phyloP scores from a whole-genome alignment of 164 flowering plant genomes.

The Dillenia suffruticosa region DNA sequence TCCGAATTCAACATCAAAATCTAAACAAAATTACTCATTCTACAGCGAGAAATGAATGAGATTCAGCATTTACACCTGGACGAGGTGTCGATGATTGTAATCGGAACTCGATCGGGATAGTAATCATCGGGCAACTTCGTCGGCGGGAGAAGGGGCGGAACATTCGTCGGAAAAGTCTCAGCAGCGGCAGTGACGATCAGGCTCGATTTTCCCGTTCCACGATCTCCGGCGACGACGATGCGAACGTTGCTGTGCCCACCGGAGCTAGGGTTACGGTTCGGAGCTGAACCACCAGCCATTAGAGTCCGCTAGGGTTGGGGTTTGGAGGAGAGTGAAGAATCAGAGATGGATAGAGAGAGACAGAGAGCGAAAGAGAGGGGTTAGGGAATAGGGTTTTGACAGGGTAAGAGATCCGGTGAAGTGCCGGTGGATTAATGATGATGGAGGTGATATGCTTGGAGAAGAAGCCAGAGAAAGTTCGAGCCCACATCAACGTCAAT shows the following conservation, averaged over 20 bases:
- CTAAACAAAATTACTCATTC: too few relatives aligned
- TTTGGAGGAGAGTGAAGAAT: too few relatives aligned
- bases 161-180: constrained; percentile 38
- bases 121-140: constrained; percentile 52
- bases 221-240: constrained; percentile 61
- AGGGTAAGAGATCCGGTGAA: too few relatives aligned
- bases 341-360: too few relatives aligned
- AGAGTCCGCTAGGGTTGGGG: neutral
- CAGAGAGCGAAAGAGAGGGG: too few relatives aligned
- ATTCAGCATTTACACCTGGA: constrained; percentile 32
- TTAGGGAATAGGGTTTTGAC: too few relatives aligned
- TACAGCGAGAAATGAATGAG: too few relatives aligned
- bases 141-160: constrained; percentile 60
- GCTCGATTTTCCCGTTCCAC: constrained; percentile 69
- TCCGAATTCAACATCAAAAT: too few relatives aligned
- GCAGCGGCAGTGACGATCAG: constrained; percentile 56
- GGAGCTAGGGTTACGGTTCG: constrained; percentile 1
- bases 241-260: constrained; percentile 30
- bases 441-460: too few relatives aligned
- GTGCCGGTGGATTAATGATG: too few relatives aligned
- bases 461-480: too few relatives aligned
- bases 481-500: too few relatives aligned
- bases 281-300: constrained; percentile 31
- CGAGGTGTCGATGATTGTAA: constrained; percentile 58
- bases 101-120: constrained; percentile 58